Base-by-base conservation (phyloP, 768 basidiomycete genomes). In the Filobasidium wieringae region DNA sequence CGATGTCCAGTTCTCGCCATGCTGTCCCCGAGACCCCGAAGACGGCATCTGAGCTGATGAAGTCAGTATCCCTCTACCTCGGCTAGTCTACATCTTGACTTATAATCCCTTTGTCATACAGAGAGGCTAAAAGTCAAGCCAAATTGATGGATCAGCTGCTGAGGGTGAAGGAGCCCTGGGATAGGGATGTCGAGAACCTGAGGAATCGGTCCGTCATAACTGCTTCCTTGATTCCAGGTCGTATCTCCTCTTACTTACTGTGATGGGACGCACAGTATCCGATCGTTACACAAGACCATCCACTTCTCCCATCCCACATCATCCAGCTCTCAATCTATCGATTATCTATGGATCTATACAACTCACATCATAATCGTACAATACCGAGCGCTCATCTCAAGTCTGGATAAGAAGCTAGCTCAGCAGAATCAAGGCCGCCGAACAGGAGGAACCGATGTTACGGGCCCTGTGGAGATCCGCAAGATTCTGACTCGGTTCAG, bases 401-500 rank as follows among this genome's bases (percentile, higher is more conserved):
- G 54, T 3, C 51, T 68, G 33, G 61, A 50, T 37, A 47, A n/a
- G 26, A 51, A 47, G n/a, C 29, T 57, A 1, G 51, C 39, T 29
- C 55, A 24, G 22, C 56, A 43, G 19, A 34, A 45, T 47, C 24
- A 19, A 47, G 22, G 22, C 22, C 7, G n/a, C 7, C 43, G 14
- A 26, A 47, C 43, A 47, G 43, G 19, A 19, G 8, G 41, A 43
- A n/a, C 52, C 33, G 22, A 77, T 12, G 74, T 75, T 47, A 78
- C 80, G 60, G 83, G 84, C 17, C 79, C 80, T 7, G 87, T 90
- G 43, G 91, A 93, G 68, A 77, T 88, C 62, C 83, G 89, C 64
- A 93, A 88, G 70, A 80, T 90, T 30, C 74, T 90, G 15, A 85
- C 88, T 47, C 82, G 88, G 39, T 97, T 99, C 76, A 80, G 86